A percentile compares a stretch with the other conserved stretches of the same genome.
Evolutionary conservation across 495 filamentous ascomycete species (phyloP).

Genomic region (Penicillium cosmopolitanum): DNA sequence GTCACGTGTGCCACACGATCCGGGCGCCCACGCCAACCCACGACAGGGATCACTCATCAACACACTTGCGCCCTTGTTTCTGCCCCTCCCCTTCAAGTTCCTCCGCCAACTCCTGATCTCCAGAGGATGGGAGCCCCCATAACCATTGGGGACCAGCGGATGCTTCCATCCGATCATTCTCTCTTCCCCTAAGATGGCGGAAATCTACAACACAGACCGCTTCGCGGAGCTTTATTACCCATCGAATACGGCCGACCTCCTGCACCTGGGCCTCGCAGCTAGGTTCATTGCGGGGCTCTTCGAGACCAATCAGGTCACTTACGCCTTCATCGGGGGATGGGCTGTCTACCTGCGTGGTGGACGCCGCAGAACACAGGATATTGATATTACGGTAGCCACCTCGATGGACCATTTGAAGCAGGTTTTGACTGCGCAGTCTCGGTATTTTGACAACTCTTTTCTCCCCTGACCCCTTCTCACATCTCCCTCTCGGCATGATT

Average conservation of each 20-base stretch:
- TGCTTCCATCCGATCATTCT: slow-evolving; percentile 1
- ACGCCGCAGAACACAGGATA: slow-evolving; percentile 25
- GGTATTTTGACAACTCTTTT: slow-evolving; percentile 15
- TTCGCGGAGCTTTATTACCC: slow-evolving; percentile 31
- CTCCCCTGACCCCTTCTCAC: not conserved
- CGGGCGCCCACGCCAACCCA: slow-evolving; percentile 11
- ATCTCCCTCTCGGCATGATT: slow-evolving; percentile 7
- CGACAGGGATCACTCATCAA: slow-evolving; percentile 15
- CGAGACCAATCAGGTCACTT: slow-evolving; percentile 25
- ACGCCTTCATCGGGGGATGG: slow-evolving; percentile 30
- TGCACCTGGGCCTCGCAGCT: slow-evolving; percentile 27
- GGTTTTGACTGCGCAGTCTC: slow-evolving; percentile 24
- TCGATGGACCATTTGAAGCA: slow-evolving; percentile 26
- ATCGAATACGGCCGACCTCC: slow-evolving; percentile 28
- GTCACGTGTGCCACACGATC: slow-evolving; percentile 3
- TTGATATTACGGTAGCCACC: slow-evolving; percentile 27
- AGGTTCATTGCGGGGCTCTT: slow-evolving; percentile 27
- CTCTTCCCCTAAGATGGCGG: slow-evolving; percentile 23
- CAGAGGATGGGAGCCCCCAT: slow-evolving; percentile 14
- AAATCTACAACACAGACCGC: slow-evolving; percentile 31
- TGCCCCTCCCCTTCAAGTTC: not conserved
- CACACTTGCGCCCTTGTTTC: not conserved
- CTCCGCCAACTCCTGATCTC: slow-evolving; percentile 6
- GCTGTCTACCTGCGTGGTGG: slow-evolving; percentile 26
- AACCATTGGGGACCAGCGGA: slow-evolving; percentile 12